These are phyloP conservation scores for Globisporangium echinulatum DNA, from an alignment of 352 stramenopile species.

Conservation along the genomic window DNA sequence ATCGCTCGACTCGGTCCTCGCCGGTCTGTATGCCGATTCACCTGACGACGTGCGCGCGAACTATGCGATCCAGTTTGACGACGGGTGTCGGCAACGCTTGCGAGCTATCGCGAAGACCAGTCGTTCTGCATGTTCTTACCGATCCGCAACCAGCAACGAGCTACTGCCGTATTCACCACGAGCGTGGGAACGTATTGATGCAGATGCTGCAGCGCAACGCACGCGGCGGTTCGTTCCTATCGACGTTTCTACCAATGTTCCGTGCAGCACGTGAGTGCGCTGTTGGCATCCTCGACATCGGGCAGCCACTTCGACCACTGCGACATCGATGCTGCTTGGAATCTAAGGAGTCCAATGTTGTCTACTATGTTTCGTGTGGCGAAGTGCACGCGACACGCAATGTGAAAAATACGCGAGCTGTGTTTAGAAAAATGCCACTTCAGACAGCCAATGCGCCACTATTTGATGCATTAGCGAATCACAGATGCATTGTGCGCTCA, in stretches of 20 bases:
- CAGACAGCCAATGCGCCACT: too few species aligned
- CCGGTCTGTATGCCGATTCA: slow-evolving; percentile 39
- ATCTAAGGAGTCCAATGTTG: too few species aligned
- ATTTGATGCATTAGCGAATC: too few species aligned
- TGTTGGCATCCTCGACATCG: too few species aligned
- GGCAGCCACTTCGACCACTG: too few species aligned
- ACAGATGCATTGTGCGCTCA: too few species aligned
- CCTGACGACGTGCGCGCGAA: slow-evolving; percentile 32
- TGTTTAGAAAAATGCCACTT: too few species aligned
- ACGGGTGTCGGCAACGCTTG: slow-evolving; percentile 16
- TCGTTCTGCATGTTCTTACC: slow-evolving; percentile 58
- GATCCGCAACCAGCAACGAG: slow-evolving; percentile 33
- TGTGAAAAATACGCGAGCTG: too few species aligned
- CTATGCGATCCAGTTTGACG: slow-evolving; percentile 42
- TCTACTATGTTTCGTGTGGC: too few species aligned
- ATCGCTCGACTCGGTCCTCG: slow-evolving; percentile 43
- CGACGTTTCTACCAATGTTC: slow-evolving; percentile 3
- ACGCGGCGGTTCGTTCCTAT: slow-evolving; percentile 8
- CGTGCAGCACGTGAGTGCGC: too few species aligned
- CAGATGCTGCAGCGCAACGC: slow-evolving; percentile 40
- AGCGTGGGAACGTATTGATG: slow-evolving; percentile 44
- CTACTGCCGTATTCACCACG: slow-evolving; percentile 33
- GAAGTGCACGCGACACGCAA: too few species aligned
- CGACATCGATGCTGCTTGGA: too few species aligned
- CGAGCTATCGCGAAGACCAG: slow-evolving; percentile 36